Evolutionary conservation across 2,329 filamentous ascomycete genomes (phyloP), one percentile per base, ranked within the genome.

Genomic region (Tolypocladium guangdongense): DNA sequence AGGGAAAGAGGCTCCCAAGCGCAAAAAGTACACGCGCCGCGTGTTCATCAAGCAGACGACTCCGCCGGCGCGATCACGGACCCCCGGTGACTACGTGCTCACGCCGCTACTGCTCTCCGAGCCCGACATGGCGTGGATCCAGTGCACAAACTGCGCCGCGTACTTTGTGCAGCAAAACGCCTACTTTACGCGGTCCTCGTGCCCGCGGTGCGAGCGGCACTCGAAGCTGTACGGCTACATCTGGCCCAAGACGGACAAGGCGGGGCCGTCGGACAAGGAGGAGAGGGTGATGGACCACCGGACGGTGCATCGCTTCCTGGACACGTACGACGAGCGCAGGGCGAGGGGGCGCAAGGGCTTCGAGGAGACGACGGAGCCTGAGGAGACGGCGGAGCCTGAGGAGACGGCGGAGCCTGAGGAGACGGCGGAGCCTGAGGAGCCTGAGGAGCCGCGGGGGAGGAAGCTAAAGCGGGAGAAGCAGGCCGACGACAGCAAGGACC

Each of bases 181-280:
- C 0, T 96, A 95, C 67, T 86, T 85, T 59, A 96, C 91, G 1
- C 83, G 86, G 51, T 84, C 87, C 49, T 86, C 89, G 18, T 99
- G 93, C 66, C 91, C 90, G 4, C 83, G 93, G 7, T 99, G 93
- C 68, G 93, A 99, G 71, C 82, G 93, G 0, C 93, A 99, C 65
- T 95, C 88, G 18, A 97, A 95, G 72, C 74, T 99, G 0, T 99
- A 97, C 66, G 95, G 95, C 0, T 96, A 88, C 64, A 78, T 87
- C 54, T 99, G 93, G 93, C 93, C 93, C 7, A 96, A 99, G 74
- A 97, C 93, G 0, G 87, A 96, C 55, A 86, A 78, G 57, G 83
- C 86, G 30, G 88, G 88, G 0, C 82, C 82, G 18, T 69, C 80
- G 22, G 93, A 97, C 65, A 84, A 81, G 54, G 83, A 86, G 59